Evolutionary conservation across 768 basidiomycete genomes (phyloP), one percentile per base, ranked within the genome.

Genomic region (Chiua virens): DNA sequence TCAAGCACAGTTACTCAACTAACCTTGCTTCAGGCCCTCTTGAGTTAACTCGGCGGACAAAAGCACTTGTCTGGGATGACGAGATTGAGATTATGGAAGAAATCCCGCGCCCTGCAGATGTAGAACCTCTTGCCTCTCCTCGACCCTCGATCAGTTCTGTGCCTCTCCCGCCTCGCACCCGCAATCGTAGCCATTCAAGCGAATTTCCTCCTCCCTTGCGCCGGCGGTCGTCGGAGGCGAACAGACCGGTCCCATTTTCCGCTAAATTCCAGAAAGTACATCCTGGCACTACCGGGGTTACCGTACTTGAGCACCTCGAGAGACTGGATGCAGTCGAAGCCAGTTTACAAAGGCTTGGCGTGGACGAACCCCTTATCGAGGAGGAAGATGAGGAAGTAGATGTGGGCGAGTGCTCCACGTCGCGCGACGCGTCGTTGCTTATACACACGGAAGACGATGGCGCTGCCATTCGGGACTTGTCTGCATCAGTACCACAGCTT

Each of bases 251-350:
- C 14, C 87, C 89, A 4, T 90, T 92, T 66, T 83, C 85, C 13
- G 80, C 85, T n/a, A 92, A 91, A 70, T 88, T 89, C 68, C 82
- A 87, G 62, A 80, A 84, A 42, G 85, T 92, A 30, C 87, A 90
- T 62, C 89, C 89, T 41, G 89, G 87, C 34, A 91, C 89, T 25
- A 92, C 89, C 1, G 92, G 92, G 11, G 90, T 93, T 22, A 86
- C 83, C 10, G 85, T 93, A 42, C 76, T 94, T 34, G 88, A 90
- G 61, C 90, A 92, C 57, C 76, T 94, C 57, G 92, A 94, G 63
- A 82, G 88, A 41, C 70, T 94, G 41, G 92, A 94, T 63, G 86
- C 82, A 15, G 88, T 89, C 17, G 89, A 92, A 57, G 87, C 88
- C 8, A 83, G 87, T 55, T 66, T 91, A 53, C 85, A 89, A 62